Evolutionary conservation across 176 grass and related monocot genomes (phyloP), one percentile per base, ranked within the genome.

Genomic region (Oryza coarctata): DNA sequence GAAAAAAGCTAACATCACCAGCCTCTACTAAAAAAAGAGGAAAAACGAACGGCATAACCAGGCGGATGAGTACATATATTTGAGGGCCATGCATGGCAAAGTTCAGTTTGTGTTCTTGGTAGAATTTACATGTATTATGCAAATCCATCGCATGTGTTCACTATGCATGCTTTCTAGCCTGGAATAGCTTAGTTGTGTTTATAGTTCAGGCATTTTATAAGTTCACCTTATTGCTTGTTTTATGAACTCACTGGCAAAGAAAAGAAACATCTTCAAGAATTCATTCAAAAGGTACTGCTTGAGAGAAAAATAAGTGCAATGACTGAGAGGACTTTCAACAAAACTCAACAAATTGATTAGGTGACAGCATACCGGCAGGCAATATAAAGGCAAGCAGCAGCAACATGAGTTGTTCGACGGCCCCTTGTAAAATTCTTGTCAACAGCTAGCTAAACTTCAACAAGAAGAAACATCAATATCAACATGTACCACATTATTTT

Each of bases 351-450:
- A 20, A 80, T 30, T 63, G 75, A 62, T 85, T 36, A 74, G 23
- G 41, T 14, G 14, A 4, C 17, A 66, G 33, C 84, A 76, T 89
- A 93, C 92, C 95, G 78, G 80, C 95, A 98, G 27, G 95, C 90
- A 70, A 98, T 94, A 76, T 98, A 98, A 83, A 98, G 88, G 76
- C 95, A 98, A 80, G 86, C 86, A 78, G 92, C 92, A 70, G 88
- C 92, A 86, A 94, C 92, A 47, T 94, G 88, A 52, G 82, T 70
- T 87, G 84, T 91, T 78, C 79, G 87, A 44, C 90, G 90, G 2
- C 95, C 92, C 79, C 77, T 98, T 31, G 95, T 98, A 65, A 98
- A 98, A 81, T 84, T 83, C 41, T 83, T 88, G 28, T 94, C 94
- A 36, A 97, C 61, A 77, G 88, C 94, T 89, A 94, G 86, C 94